Evolutionary conservation across 257 asterid genomes (phyloP).

Genomic region (Perilla frutescens): DNA sequence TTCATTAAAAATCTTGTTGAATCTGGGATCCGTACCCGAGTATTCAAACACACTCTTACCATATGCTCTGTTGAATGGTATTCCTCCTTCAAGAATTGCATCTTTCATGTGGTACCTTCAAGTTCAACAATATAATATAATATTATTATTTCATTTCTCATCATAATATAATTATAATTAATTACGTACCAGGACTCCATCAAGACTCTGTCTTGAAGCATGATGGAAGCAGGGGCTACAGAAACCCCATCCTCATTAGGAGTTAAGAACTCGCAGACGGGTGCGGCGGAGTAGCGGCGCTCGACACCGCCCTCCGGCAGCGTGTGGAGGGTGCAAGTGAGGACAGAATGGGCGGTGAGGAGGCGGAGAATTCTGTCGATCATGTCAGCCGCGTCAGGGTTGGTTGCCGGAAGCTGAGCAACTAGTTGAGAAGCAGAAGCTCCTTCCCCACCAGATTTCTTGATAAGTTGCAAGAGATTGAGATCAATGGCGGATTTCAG

Average conservation of each 20-base stretch:
- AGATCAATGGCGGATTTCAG: constrained; percentile 27
- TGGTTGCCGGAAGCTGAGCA: constrained; percentile 38
- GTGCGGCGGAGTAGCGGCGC: constrained; percentile 53
- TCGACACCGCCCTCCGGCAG: constrained; percentile 29
- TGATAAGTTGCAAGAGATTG: constrained; percentile 32
- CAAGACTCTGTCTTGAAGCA: constrained; percentile 37
- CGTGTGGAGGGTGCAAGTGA: constrained; percentile 27
- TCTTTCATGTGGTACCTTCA: constrained; percentile 56
- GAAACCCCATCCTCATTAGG: constrained; percentile 50
- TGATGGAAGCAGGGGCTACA: constrained; percentile 28
- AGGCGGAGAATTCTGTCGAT: constrained; percentile 50
- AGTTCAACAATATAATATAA: no score
- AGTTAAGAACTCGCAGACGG: constrained; percentile 58
- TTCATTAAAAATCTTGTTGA: constrained; percentile 58
- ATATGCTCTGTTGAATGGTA: constrained; percentile 61
- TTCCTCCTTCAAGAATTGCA: constrained; percentile 70
- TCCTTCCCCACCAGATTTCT: constrained; percentile 33
- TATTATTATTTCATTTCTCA: no score
- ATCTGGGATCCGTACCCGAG: constrained; percentile 53
- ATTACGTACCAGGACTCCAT: constrained; percentile 57
- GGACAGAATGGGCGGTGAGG: constrained; percentile 43
- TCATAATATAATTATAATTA: neutral
- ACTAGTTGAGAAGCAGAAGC: constrained; percentile 46
- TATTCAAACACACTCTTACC: constrained; percentile 69
- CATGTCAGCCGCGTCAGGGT: constrained; percentile 38